Evolutionary conservation across 176 grass and related monocot genomes (phyloP), one percentile per base, ranked within the genome.

Genomic region (Miscanthus lutarioriparius): DNA sequence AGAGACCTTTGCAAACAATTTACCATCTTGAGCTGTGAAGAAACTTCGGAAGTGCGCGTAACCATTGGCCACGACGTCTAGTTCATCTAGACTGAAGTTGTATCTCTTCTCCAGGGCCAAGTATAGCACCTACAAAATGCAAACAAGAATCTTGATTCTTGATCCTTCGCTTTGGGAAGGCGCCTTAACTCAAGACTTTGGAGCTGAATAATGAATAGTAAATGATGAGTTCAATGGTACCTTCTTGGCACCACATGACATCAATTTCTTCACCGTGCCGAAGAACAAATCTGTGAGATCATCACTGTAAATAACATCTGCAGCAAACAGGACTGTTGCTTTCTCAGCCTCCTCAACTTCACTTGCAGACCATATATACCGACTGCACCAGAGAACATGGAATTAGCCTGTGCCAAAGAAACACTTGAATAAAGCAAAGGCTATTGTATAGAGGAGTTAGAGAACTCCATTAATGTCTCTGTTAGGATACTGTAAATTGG

Each of bases 301-400:
- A 19, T 98, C 91, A 40, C 85, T 93, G 63, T 98, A 98, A 76
- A 95, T 95, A 53, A 93, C 91, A 90, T 98, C 96, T 20, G 89
- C 93, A 40, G 96, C 89, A 27, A 95, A 91, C 53, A 98, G 66
- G 13, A 93, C 37, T 40, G 85, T 89, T 36, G 91, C 91, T 83
- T 80, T 75, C 83, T 92, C 93, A 72, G 87, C 91, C 25, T 91
- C 89, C 74, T 95, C 51, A 51, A 95, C 93, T 76, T 95, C 96
- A 84, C 14, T 47, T 78, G 40, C 17, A 67, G 76, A 69, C 96
- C 93, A 93, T 48, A 64, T 16, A 62, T 92, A 89, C 77, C 37
- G 87, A 69, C 88, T 90, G 49, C 86, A 75, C 72, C 27, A 36
- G 6, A 79, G 23, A 63, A 56, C 16, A 77, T 22, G 43, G 44